Evolutionary conservation across 805 yeast genomes (phyloP), one percentile per base, ranked within the genome.

Genomic region (Candida silvicultrix): DNA sequence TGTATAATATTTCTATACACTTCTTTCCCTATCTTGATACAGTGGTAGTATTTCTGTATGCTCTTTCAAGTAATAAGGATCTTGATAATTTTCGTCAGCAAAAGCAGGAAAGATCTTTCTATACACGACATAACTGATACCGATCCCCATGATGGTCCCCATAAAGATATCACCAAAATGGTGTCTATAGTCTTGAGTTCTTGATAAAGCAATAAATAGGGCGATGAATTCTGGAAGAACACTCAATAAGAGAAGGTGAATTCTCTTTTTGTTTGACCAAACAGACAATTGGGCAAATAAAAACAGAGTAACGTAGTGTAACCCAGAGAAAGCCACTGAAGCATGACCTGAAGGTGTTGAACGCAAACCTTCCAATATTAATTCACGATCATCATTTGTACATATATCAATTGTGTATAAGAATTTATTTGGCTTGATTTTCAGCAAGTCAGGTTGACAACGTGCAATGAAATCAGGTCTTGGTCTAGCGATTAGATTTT

Each of bases 171-270:
- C 99, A 18, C 85, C 71, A 60, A 85, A 88, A 65, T 90, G 97
- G 59, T 92, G 99, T 60, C 96, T 75, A 65, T 89, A 89, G 65
- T 92, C 98, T 54, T 85, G 84, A 2, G 95, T 86, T 52, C 99
- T 76, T 32, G 92, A 79, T 45, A 86, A 63, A 0, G 97, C 97
- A 50, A 94, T 80, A 53, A 81, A 74, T 1, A 75, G 57, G 0
- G 97, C 97, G 1, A 84, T 71, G n/a, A 88, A 57, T 2, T 77
- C 60, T 2, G 94, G 92, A 12, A 74, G 41, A 4, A 68, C 58
- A 2, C 78, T 66, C 5, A 80, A 54, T 5, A 75, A 49, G 38
- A 76, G 62, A 57, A 88, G 74, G 84, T 87, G 80, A 3, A 78
- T 67, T 6, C 87, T 81, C 18, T 69, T 67, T 39, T 37, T 43